Evolutionary conservation across 2,329 filamentous ascomycete species (phyloP).

Genomic region (Chrysosporium queenslandicum): DNA sequence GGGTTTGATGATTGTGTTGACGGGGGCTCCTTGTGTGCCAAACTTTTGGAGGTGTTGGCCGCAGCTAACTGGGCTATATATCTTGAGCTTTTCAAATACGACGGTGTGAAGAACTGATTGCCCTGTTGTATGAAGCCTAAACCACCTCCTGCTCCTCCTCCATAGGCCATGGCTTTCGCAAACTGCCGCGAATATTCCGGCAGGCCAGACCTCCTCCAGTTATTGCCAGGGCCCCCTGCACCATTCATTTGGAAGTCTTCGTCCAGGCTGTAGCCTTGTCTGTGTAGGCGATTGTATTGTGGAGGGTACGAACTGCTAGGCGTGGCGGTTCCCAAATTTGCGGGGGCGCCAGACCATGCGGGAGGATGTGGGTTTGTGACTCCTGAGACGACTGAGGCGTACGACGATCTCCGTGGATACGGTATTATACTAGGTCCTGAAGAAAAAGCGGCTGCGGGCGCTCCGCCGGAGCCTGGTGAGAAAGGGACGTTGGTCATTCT

Average conservation of each 20-base stretch:
- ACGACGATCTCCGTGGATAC: slow-evolving; percentile 47
- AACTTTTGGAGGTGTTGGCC: slow-evolving; percentile 52
- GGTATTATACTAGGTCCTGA: slow-evolving; percentile 30
- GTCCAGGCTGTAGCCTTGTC: slow-evolving; percentile 36
- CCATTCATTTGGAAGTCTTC: slow-evolving; percentile 41
- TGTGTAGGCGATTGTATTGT: slow-evolving; percentile 26
- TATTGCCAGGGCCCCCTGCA: slow-evolving; percentile 34
- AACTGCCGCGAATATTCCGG: slow-evolving; percentile 43
- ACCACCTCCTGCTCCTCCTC: slow-evolving; percentile 12
- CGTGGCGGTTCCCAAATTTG: slow-evolving; percentile 24
- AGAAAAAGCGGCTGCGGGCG: slow-evolving; percentile 29
- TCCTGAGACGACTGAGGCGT: slow-evolving; percentile 52
- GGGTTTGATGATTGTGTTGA: slow-evolving; percentile 40
- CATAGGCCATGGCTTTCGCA: slow-evolving; percentile 27
- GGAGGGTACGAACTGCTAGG: slow-evolving; percentile 29
- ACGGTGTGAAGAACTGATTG: slow-evolving; percentile 63
- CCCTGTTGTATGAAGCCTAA: slow-evolving; percentile 20
- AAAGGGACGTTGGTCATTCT: slow-evolving; percentile 39
- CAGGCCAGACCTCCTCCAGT: slow-evolving; percentile 36
- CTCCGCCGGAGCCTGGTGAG: slow-evolving; percentile 35
- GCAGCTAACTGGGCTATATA: slow-evolving; percentile 69
- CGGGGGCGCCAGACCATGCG: slow-evolving; percentile 30
- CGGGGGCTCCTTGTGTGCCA: slow-evolving; percentile 39
- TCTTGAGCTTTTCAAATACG: slow-evolving; percentile 67
- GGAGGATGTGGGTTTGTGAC: slow-evolving; percentile 36